These are phyloP conservation scores for Cytospora paraplurivora DNA, from an alignment of 2,329 filamentous ascomycete genomes.

Conservation along the genomic window DNA sequence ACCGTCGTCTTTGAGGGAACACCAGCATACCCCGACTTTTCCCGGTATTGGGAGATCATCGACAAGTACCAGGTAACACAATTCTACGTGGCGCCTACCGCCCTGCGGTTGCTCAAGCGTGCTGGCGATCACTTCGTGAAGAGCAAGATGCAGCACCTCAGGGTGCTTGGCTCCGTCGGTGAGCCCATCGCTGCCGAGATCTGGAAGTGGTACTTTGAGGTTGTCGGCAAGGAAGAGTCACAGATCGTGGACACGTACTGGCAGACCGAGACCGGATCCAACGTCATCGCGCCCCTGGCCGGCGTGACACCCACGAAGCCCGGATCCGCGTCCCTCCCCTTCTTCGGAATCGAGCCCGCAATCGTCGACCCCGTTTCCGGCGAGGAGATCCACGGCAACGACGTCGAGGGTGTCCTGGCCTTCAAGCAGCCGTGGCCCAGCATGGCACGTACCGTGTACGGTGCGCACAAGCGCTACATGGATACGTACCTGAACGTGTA, in stretches of 20 bases:
- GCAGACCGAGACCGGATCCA: constrained; percentile 98
- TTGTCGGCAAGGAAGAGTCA: constrained; percentile 88
- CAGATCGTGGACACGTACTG: constrained; percentile 98
- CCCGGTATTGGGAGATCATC: constrained; percentile 98
- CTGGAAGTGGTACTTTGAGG: constrained; percentile 99
- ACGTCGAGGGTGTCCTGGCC: constrained; percentile 93
- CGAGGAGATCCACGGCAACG: constrained; percentile 90
- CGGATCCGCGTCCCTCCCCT: constrained; percentile 91
- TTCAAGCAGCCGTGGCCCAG: constrained; percentile 99
- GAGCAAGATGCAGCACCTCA: constrained; percentile 83
- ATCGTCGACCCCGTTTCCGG: constrained; percentile 97
- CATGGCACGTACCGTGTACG: constrained; percentile 98
- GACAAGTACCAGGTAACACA: constrained; percentile 94
- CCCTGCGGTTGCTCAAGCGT: constrained; percentile 89
- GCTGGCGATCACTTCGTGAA: constrained; percentile 92
- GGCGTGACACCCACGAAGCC: constrained; percentile 96
- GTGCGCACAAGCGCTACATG: constrained; percentile 97
- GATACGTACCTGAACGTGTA: constrained; percentile 98
- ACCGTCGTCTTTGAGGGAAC: constrained; percentile 98
- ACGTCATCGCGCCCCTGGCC: constrained; percentile 91
- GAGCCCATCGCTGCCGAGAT: constrained; percentile 97
- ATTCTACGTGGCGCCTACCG: constrained; percentile 97
- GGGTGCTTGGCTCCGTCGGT: constrained; percentile 91
- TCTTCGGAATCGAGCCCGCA: constrained; percentile 96
- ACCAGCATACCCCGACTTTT: constrained; percentile 96